Percentiles rank a stretch among this genome's conserved stretches.
phyloP scores from a whole-genome alignment of 2,329 filamentous ascomycete genomes.

The Penicillium griseofulvum region DNA sequence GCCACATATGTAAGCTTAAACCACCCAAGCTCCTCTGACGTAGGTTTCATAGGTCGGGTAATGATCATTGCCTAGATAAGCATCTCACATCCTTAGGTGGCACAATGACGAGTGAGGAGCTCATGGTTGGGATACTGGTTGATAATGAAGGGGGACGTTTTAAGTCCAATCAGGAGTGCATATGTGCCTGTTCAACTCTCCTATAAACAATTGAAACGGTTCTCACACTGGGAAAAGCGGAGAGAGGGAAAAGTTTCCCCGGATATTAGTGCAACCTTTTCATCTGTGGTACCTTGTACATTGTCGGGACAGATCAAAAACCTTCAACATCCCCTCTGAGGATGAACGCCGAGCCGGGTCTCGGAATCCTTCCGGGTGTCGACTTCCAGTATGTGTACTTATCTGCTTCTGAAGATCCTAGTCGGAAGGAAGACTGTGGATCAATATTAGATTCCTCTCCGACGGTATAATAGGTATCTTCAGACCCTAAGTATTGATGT shows the following conservation, averaged over 20 bases:
- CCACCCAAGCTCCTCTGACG: background rate
- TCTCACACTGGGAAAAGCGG: background rate
- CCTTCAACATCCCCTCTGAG: background rate
- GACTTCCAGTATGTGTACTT: background rate
- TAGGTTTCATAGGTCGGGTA: constrained; percentile 1
- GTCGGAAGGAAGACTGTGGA: background rate
- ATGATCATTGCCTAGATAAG: background rate
- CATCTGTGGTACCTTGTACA: constrained; percentile 5
- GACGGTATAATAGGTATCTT: constrained; percentile 1
- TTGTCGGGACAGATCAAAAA: background rate
- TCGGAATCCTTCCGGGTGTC: background rate
- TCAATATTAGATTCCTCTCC: background rate
- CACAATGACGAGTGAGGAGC: constrained; percentile 20
- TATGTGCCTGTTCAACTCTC: background rate
- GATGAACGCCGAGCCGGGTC: background rate
- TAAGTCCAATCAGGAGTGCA: background rate
- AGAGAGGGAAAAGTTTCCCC: background rate
- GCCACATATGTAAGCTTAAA: constrained; percentile 6
- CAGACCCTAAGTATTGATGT: background rate
- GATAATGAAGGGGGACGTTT: constrained; percentile 9
- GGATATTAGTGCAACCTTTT: background rate
- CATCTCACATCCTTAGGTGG: constrained; percentile 8
- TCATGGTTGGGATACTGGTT: constrained; percentile 10
- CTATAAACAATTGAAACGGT: background rate
- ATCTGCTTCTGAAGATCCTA: background rate